Conservation (phyloP, 1,139 yeast species). For the Yamadazyma sp. region DNA sequence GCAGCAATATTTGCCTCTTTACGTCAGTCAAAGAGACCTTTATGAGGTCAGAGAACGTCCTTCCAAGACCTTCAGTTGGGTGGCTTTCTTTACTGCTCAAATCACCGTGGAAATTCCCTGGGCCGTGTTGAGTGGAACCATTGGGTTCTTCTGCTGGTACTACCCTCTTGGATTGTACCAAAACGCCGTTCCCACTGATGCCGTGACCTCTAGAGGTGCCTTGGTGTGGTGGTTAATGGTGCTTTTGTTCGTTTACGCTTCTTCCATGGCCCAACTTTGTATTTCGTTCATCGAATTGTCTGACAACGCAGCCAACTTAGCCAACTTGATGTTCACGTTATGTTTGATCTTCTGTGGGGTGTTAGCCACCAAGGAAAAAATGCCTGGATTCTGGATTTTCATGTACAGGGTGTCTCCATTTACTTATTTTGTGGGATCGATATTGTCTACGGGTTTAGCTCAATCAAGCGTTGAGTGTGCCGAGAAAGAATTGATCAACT, state of each 20-base stretch:
- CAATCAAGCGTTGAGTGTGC: constrained; percentile 50
- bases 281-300: constrained; percentile 39
- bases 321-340: constrained; percentile 27
- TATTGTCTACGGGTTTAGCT: constrained; percentile 55
- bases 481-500: constrained; percentile 40
- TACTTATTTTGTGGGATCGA: constrained; percentile 49
- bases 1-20: constrained; percentile 47
- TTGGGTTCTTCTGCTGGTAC: constrained; percentile 74
- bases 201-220: constrained; percentile 37
- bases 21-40: constrained; percentile 33
- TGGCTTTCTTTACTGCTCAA: constrained; percentile 53
- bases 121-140: constrained; percentile 63
- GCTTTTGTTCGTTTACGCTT: constrained; percentile 32
- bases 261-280: constrained; percentile 41
- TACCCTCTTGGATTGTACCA: constrained; percentile 73
- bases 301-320: constrained; percentile 40
- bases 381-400: constrained; percentile 37
- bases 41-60: constrained; percentile 41
- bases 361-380: constrained; percentile 22
- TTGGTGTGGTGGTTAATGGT: constrained; percentile 45
- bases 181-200: constrained; percentile 45
- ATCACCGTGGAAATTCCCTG: constrained; percentile 75
- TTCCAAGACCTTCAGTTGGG: constrained; percentile 30
- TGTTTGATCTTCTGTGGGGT: constrained; percentile 38
- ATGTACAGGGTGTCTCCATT: constrained; percentile 30